Evolutionary conservation across 495 filamentous ascomycete species (phyloP), one percentile per base, ranked within the genome.

Genomic region (Penicillium fimorum): DNA sequence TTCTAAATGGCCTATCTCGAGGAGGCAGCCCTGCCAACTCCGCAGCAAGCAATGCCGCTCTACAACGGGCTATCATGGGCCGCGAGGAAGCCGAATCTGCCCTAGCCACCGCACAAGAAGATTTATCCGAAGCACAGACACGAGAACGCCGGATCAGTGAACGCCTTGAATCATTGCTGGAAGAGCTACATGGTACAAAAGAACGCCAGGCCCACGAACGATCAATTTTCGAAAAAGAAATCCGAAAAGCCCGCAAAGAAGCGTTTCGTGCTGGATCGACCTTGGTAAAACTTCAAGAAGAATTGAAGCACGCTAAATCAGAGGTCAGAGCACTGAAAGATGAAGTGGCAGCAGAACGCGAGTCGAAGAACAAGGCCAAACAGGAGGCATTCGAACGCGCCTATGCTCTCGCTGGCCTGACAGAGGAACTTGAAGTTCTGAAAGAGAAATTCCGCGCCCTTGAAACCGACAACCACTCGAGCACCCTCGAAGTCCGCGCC

Each of bases 221-320:
- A 66, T 66, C 83, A 22, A 71, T 91, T 25, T 93, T 88, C 75
- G 90, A 95, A 70, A 95, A 94, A 63, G 91, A 95, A 66, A 85
- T 93, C 35, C 76, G 88, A 44, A 84, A 87, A 46, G 83, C 87
- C n/a, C 78, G 88, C 30, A 95, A 93, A 69, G 90, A 94, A 62
- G 86, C 87, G 0, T 95, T 91, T 75, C 93, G 90, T 47, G 83
- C 87, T 4, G 89, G 90, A 12, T 92, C 89, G 13, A 73, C 77
- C 3, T 65, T 90, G 13, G 86, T 94, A 20, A 91, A 95, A 63
- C 61, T 86, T 12, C 91, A 95, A 65, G 90, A 95, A 58, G 90
- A 96, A 62, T 72, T 93, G 53, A 92, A 93, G 62, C 71, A 86
- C 5, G 71, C 80, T 3, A 84, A 87, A 55, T 78, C 79, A 17